Evolutionary conservation across 306 rosid species (phyloP), one percentile per base, ranked within the genome.

Genomic region (Pyrus pyrifolia): DNA sequence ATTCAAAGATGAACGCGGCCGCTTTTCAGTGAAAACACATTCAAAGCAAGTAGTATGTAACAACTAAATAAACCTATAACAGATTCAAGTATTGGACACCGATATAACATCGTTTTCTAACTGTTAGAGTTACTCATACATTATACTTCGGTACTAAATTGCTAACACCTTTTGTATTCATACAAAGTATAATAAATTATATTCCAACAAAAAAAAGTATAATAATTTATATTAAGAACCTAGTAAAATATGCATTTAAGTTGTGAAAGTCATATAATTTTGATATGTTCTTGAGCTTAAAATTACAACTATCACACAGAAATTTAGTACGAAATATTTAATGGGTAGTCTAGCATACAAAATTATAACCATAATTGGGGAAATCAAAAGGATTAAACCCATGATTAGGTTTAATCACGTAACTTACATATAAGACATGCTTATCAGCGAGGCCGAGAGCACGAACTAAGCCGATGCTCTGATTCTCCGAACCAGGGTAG

Each of bases 381-480:
- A 40, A 8, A 4, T 15, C 6, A 58, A 72, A 13, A 14, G 23
- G 25, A 58, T 23, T 72, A 38, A 31, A n/a, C 49, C 49, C 17
- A 11, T 21, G 6, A 35, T 35, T 66, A 66, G 30, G 63, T 19
- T 27, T 11, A 45, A 45, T 4, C 49, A 40, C 19, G 79, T 2
- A 62, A 71, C 84, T 86, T 83, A 91, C 98, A 74, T 87, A 86
- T 78, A 91, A 58, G 78, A 86, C 59, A 44, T 90, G 93, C 76
- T 88, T 90, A 66, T 94, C 91, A 18, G 90, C 84, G 59, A 94
- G 82, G 33, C 98, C 98, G 65, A 94, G 94, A 38, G 98, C 96
- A 73, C 92, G 97, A 77, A 86, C 91, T 87, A 94, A 82, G 22
- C 98, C 97, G 75, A 94, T 51, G 78, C 98, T 83, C 82, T 94